phyloP scores from a whole-genome alignment of 2,329 filamentous ascomycete genomes.

The Talaromyces sp. region DNA sequence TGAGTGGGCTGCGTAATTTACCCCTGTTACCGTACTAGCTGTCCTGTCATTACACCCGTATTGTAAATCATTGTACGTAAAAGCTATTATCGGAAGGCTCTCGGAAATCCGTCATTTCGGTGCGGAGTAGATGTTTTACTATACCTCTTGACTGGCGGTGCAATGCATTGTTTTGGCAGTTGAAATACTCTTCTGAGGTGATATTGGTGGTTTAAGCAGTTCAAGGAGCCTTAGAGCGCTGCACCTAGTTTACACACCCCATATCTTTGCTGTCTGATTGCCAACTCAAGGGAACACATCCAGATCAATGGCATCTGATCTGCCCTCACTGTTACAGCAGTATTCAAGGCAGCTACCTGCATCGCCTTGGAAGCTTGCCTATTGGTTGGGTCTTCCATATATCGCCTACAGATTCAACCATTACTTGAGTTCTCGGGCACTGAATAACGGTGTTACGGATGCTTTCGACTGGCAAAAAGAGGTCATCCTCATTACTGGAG shows the following conservation, averaged over 20 bases:
- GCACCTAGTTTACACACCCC: too few relatives aligned
- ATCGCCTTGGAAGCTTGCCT: background rate
- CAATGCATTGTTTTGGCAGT: too few relatives aligned
- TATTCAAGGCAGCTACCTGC: background rate
- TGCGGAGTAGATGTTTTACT: too few relatives aligned
- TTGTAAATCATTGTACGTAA: background rate
- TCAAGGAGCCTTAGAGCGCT: too few relatives aligned
- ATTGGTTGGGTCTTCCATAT: slow-evolving; percentile 1
- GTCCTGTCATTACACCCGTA: background rate
- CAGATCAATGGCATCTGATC: background rate
- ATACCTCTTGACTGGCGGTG: too few relatives aligned
- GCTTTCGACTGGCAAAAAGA: slow-evolving; percentile 5
- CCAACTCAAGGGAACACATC: background rate
- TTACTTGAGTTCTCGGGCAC: background rate
- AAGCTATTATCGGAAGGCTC: background rate
- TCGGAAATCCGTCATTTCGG: too few relatives aligned
- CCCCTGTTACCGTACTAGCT: background rate
- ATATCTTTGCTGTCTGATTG: too few relatives aligned
- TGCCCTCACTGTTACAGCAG: background rate
- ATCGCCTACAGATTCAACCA: background rate
- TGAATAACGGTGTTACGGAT: background rate
- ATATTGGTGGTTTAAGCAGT: too few relatives aligned
- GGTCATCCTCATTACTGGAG: slow-evolving; percentile 3
- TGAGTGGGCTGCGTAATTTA: background rate
- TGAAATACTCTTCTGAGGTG: too few relatives aligned